phyloP scores from a whole-genome alignment of 139 green algal genomes.

The Chlamydomonas applanata region DNA sequence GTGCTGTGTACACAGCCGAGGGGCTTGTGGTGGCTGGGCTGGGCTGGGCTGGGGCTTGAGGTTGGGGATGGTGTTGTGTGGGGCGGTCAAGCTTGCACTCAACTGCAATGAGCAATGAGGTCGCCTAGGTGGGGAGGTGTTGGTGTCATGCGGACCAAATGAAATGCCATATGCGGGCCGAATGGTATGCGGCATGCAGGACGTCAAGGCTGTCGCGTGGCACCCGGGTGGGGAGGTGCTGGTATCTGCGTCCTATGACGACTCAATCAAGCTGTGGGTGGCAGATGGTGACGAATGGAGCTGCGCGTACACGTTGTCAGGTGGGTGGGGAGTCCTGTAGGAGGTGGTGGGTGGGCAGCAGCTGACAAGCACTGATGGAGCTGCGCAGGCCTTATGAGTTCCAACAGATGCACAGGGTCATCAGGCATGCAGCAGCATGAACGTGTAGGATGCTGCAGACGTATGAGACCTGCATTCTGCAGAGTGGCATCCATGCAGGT shows the following conservation, averaged over 20 bases:
- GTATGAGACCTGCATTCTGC: too few relatives aligned
- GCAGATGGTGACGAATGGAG: constrained; percentile 83
- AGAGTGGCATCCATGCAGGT: too few relatives aligned
- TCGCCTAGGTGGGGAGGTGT: too few relatives aligned
- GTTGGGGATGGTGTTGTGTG: not conserved
- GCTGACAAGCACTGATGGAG: not conserved
- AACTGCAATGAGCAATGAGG: too few relatives aligned
- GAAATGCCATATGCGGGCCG: too few relatives aligned
- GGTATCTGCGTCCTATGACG: constrained; percentile 86
- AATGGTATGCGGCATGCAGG: constrained; percentile 51
- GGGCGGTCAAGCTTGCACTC: too few relatives aligned
- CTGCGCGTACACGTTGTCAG: constrained; percentile 78
- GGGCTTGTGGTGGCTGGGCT: too few relatives aligned
- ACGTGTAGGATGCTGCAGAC: too few relatives aligned
- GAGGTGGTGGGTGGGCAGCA: not conserved
- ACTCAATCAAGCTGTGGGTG: constrained; percentile 89
- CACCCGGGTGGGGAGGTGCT: constrained; percentile 84
- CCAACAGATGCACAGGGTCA: not conserved
- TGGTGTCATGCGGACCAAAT: too few relatives aligned
- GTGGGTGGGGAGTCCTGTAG: too few relatives aligned
- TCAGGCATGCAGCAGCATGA: too few relatives aligned
- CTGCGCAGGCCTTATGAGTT: not conserved
- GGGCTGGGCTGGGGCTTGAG: not conserved
- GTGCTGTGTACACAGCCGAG: too few relatives aligned
- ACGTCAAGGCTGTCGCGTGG: constrained; percentile 95